Conservation (phyloP, 2,329 filamentous ascomycete species). For the Scytalidium sp. region DNA sequence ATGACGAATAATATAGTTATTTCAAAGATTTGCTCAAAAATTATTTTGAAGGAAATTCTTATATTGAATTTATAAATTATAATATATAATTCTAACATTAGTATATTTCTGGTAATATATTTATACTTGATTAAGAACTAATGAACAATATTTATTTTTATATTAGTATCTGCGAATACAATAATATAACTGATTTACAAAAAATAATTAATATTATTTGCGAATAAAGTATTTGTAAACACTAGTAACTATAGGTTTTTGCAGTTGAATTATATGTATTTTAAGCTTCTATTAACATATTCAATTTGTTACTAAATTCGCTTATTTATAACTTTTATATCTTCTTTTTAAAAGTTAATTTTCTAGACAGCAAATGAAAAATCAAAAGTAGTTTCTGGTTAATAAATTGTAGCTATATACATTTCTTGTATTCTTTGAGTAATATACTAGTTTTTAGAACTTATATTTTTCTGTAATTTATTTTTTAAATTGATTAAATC, state of each 20-base stretch:
- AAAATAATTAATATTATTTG: slow-evolving; percentile 4
- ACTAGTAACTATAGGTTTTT: slow-evolving; percentile 4
- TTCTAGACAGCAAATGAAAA: slow-evolving; percentile 4
- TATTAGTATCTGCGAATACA: slow-evolving; percentile 1
- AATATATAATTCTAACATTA: slow-evolving; percentile 1
- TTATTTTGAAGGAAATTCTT: background rate
- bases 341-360: slow-evolving; percentile 1
- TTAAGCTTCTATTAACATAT: slow-evolving; percentile 4
- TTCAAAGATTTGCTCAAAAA: background rate
- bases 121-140: slow-evolving; percentile 2
- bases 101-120: slow-evolving; percentile 2
- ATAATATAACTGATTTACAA: slow-evolving; percentile 5
- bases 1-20: background rate
- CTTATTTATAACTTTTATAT: slow-evolving; percentile 7
- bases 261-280: slow-evolving; percentile 2
- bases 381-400: slow-evolving; percentile 6
- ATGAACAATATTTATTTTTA: slow-evolving; percentile 1
- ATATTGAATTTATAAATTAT: background rate
- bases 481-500: background rate
- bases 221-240: slow-evolving; percentile 6
- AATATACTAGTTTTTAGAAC: slow-evolving; percentile 4
- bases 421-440: slow-evolving; percentile 4
- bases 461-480: background rate
- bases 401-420: slow-evolving; percentile 6
- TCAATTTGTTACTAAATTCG: slow-evolving; percentile 4